Percentiles rank a stretch among this genome's conserved stretches.
Conservation (phyloP, 208 protist species). For the Trichomonas gallinae region DNA sequence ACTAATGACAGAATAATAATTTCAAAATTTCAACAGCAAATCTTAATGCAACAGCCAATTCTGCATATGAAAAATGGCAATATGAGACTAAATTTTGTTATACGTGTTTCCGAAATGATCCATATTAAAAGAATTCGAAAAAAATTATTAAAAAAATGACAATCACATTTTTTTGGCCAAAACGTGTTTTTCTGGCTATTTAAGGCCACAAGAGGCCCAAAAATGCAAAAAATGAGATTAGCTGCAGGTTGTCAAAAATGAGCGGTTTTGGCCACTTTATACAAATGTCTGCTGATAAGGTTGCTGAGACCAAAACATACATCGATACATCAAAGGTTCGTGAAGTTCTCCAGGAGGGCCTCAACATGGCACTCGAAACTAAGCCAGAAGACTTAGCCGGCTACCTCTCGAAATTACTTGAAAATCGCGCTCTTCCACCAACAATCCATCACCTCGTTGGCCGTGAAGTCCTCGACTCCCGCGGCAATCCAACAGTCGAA, state of each 20-base stretch:
- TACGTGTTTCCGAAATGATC: too few species aligned
- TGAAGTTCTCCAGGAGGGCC: not conserved
- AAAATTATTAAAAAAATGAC: too few species aligned
- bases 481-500: conserved; percentile 26
- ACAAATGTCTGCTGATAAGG: not conserved
- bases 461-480: conserved; percentile 17
- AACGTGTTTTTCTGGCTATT: too few species aligned
- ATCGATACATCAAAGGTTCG: not conserved
- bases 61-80: too few species aligned
- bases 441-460: not conserved
- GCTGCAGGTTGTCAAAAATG: not conserved
- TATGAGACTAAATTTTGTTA: too few species aligned
- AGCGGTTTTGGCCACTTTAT: not conserved
- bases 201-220: too few species aligned
- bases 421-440: not conserved
- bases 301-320: not conserved
- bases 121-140: too few species aligned
- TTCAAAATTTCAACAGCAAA: too few species aligned
- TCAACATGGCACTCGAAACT: not conserved
- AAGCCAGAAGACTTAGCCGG: not conserved
- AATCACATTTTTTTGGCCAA: too few species aligned
- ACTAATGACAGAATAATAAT: too few species aligned
- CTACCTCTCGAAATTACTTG: not conserved
- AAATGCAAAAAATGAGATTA: too few species aligned
- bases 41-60: too few species aligned